phyloP scores from a whole-genome alignment of 495 filamentous ascomycete genomes.

The Penicillium waksmanii region DNA sequence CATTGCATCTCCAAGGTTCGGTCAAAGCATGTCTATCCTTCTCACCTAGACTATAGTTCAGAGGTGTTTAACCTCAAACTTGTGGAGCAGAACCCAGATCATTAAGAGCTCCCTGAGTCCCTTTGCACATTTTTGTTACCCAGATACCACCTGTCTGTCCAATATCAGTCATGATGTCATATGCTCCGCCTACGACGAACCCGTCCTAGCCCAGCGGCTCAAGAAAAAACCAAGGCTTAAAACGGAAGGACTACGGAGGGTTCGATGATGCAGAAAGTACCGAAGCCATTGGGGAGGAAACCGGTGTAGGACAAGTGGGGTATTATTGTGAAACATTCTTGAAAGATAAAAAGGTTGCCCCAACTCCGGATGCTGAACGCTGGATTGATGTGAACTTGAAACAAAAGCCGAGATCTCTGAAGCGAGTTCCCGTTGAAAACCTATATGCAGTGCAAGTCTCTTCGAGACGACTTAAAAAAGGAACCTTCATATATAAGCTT shows the following conservation, averaged over 20 bases:
- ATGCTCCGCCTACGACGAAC: not conserved
- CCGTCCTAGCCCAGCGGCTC: not conserved
- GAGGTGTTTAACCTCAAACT: no score
- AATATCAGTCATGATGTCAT: constrained; percentile 5
- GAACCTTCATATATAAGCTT: not conserved
- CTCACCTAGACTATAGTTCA: no score
- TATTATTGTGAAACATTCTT: not conserved
- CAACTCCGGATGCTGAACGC: constrained; percentile 3
- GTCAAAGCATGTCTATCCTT: no score
- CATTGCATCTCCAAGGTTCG: no score
- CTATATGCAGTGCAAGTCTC: not conserved
- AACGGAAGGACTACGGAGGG: not conserved
- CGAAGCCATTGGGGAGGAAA: not conserved
- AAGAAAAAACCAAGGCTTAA: not conserved
- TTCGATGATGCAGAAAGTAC: not conserved
- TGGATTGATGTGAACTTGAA: not conserved
- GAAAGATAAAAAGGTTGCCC: not conserved
- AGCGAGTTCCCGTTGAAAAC: not conserved
- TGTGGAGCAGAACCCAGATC: no score
- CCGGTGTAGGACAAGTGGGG: not conserved
- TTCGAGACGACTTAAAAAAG: not conserved
- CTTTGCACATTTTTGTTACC: no score
- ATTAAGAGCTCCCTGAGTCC: no score
- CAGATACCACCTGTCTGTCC: no score
- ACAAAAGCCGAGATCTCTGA: not conserved